Conservation (phyloP, 768 basidiomycete species). For the Amanita muscaria region DNA sequence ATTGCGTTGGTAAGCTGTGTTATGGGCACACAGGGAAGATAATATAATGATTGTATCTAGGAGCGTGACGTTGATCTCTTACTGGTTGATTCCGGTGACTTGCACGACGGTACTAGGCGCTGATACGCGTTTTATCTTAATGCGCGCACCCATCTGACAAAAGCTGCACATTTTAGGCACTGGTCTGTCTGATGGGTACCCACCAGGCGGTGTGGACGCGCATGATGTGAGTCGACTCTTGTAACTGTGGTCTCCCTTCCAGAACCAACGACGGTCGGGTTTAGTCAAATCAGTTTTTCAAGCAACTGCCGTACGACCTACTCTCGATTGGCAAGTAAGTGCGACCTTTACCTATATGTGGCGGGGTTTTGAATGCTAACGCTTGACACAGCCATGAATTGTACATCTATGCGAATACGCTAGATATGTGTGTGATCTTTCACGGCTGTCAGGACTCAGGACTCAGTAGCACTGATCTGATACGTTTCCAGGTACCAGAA, state of each 20-base stretch:
- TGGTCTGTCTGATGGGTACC: slow-evolving; percentile 70
- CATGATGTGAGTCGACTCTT: slow-evolving; percentile 42
- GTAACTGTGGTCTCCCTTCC: neutral
- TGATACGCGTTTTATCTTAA: neutral
- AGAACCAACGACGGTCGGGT: neutral
- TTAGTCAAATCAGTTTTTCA: slow-evolving; percentile 69
- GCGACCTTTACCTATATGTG: neutral
- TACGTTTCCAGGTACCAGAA: slow-evolving; percentile 40
- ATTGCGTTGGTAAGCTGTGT: slow-evolving; percentile 43
- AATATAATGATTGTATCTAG: slow-evolving; percentile 17
- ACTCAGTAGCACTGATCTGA: slow-evolving; percentile 1
- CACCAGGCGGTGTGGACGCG: slow-evolving; percentile 59
- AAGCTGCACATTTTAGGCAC: slow-evolving; percentile 53
- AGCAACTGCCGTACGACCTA: slow-evolving; percentile 69
- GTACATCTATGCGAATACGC: slow-evolving; percentile 58
- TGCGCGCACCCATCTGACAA: too few species aligned
- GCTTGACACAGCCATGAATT: slow-evolving; percentile 57
- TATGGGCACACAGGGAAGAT: neutral
- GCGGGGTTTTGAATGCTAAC: neutral
- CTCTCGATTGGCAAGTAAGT: slow-evolving; percentile 79
- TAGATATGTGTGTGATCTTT: slow-evolving; percentile 45
- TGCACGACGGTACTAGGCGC: slow-evolving; percentile 47
- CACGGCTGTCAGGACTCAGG: too few species aligned
- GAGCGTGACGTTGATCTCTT: slow-evolving; percentile 74
- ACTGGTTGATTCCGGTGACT: slow-evolving; percentile 73